Conservation (phyloP, 1,139 yeast species). For the Lodderomyces parapsilosis region DNA sequence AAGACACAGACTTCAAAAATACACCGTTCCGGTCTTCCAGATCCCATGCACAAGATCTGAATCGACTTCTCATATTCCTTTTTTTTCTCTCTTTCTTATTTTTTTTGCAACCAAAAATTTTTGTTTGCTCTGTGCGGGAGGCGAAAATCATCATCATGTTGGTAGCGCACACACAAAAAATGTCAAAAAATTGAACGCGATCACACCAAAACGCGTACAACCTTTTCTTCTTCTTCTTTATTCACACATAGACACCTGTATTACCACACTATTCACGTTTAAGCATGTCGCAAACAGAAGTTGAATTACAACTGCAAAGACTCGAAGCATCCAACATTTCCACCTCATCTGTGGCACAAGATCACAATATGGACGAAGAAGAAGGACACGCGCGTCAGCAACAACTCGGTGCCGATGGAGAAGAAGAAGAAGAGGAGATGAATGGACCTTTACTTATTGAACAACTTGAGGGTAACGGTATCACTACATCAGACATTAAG, state of each 20-base stretch:
- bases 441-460: slow-evolving; percentile 48
- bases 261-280: neutral
- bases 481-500: slow-evolving; percentile 72
- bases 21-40: no score
- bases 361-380: slow-evolving; percentile 3
- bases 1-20: no score
- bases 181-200: neutral
- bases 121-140: neutral
- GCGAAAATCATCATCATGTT: neutral
- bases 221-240: neutral
- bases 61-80: no score
- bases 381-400: no score
- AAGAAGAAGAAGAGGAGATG: slow-evolving; percentile 37
- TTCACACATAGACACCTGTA: neutral
- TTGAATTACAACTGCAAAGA: slow-evolving; percentile 5
- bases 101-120: neutral
- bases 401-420: slow-evolving; percentile 1
- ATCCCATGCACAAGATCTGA: no score
- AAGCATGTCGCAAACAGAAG: slow-evolving; percentile 11
- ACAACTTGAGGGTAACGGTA: slow-evolving; percentile 77
- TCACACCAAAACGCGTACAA: neutral
- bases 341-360: slow-evolving; percentile 1
- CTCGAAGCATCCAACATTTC: slow-evolving; percentile 6
- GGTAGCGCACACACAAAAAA: neutral
- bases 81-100: neutral